phyloP scores from a whole-genome alignment of 2,329 filamentous ascomycete species.

The Trichophyton mentagrophytes region DNA sequence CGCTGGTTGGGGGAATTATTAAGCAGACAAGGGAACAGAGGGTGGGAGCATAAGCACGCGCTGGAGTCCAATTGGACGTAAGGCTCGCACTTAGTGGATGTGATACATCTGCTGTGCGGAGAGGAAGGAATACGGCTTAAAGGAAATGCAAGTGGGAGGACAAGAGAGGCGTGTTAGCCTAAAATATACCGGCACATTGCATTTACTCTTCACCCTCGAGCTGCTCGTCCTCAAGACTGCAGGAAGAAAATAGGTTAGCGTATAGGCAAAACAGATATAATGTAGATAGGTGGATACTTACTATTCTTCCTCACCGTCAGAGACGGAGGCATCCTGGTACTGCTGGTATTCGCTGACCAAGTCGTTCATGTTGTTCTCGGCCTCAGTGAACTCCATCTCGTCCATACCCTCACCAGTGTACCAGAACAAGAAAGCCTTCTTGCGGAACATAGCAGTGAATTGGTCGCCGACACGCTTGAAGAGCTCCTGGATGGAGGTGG shows the following conservation, averaged over 20 bases:
- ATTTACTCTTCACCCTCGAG: conserved; percentile 59
- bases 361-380: conserved; percentile 99
- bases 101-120: conserved; percentile 1
- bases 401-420: conserved; percentile 99
- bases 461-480: conserved; percentile 99
- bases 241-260: neutral
- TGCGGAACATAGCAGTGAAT: conserved; percentile 99
- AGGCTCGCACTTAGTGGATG: neutral
- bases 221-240: conserved; percentile 61
- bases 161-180: neutral
- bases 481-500: conserved; percentile 98
- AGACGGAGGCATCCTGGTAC: conserved; percentile 97
- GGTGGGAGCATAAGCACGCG: neutral
- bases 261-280: neutral
- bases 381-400: conserved; percentile 99
- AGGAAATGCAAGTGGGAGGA: neutral
- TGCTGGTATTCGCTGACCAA: conserved; percentile 99
- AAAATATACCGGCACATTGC: neutral
- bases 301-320: conserved; percentile 71
- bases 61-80: neutral
- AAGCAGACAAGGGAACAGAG: neutral
- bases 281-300: neutral
- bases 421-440: conserved; percentile 99
- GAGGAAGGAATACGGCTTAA: neutral
- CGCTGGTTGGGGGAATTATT: neutral